Percentiles rank a stretch among this genome's conserved stretches.
These are phyloP conservation scores for Geranomyces michiganensis DNA, from an alignment of 192 early-diverging fungal species.

Conservation along the genomic window DNA sequence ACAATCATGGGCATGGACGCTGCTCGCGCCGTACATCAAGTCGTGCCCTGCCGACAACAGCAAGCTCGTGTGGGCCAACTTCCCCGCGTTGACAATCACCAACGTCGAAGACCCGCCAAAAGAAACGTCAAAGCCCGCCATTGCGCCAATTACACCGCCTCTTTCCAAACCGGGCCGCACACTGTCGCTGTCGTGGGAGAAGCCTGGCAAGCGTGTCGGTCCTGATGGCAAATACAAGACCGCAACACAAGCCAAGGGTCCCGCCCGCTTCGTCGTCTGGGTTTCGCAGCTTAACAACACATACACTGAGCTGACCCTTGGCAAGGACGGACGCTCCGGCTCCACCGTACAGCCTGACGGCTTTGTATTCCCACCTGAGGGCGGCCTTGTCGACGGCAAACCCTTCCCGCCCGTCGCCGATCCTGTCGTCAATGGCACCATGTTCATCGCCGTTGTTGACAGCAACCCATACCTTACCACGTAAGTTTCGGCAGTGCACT, in stretches of 20 bases:
- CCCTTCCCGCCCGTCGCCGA: slow-evolving; percentile 17
- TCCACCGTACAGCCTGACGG: slow-evolving; percentile 38
- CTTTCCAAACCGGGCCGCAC: slow-evolving; percentile 28
- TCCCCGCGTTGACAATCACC: slow-evolving; percentile 33
- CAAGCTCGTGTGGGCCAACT: slow-evolving; percentile 34
- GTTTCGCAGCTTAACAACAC: slow-evolving; percentile 41
- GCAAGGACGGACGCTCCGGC: slow-evolving; percentile 6
- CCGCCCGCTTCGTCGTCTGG: slow-evolving; percentile 32
- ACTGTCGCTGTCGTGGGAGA: slow-evolving; percentile 31
- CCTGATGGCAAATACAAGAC: slow-evolving; percentile 29
- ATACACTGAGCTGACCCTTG: slow-evolving; percentile 24
- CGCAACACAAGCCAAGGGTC: slow-evolving; percentile 17
- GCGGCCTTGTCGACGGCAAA: slow-evolving; percentile 12
- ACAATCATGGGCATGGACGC: slow-evolving; percentile 38
- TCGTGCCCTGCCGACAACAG: slow-evolving; percentile 32
- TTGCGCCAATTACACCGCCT: background rate
- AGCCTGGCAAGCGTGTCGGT: slow-evolving; percentile 33
- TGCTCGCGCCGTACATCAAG: slow-evolving; percentile 36
- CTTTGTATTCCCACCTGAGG: slow-evolving; percentile 2
- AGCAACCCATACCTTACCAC: slow-evolving; percentile 31
- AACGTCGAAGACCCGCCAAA: slow-evolving; percentile 35
- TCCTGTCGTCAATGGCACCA: slow-evolving; percentile 40
- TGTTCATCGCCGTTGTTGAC: slow-evolving; percentile 37
- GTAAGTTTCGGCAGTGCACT: too few species aligned
- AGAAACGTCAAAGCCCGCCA: background rate